phyloP scores from a whole-genome alignment of 176 grass and related monocot species.

The Eremochloa ophiuroides region DNA sequence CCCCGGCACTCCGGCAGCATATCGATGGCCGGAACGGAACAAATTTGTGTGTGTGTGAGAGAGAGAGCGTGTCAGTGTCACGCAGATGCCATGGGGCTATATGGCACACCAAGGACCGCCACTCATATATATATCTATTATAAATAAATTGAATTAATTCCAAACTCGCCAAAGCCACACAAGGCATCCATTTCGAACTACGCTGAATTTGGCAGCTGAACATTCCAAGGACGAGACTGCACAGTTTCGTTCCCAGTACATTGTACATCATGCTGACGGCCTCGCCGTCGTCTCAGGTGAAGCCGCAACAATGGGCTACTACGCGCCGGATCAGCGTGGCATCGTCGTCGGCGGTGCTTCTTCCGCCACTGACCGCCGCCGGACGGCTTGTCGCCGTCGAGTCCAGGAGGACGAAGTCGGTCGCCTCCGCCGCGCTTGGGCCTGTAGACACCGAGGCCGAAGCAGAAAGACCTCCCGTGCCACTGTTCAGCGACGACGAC shows the following conservation, averaged over 20 bases:
- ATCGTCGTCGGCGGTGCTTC: neutral
- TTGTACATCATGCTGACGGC: slow-evolving; percentile 27
- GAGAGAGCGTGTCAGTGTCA: too few relatives aligned
- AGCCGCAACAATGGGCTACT: slow-evolving; percentile 16
- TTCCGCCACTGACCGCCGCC: neutral
- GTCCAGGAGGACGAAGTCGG: neutral
- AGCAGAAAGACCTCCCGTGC: neutral
- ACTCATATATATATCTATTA: too few relatives aligned
- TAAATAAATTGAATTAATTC: slow-evolving; percentile 9
- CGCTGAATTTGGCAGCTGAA: neutral
- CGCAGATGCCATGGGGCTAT: too few relatives aligned
- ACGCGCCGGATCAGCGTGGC: neutral
- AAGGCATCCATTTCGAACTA: neutral
- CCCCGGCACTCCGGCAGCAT: neutral
- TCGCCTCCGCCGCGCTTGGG: neutral
- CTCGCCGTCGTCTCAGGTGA: slow-evolving; percentile 21
- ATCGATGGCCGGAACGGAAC: slow-evolving; percentile 12
- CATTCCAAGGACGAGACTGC: neutral
- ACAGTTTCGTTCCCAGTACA: neutral
- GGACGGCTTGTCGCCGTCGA: neutral
- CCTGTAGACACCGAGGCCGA: slow-evolving; percentile 6
- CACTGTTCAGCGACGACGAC: slow-evolving; percentile 26
- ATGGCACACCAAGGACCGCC: too few relatives aligned
- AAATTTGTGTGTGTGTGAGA: neutral
- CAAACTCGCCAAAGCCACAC: neutral